Conservation (phyloP, 1,284 basidiomycete species). For the Athelia sp. region DNA sequence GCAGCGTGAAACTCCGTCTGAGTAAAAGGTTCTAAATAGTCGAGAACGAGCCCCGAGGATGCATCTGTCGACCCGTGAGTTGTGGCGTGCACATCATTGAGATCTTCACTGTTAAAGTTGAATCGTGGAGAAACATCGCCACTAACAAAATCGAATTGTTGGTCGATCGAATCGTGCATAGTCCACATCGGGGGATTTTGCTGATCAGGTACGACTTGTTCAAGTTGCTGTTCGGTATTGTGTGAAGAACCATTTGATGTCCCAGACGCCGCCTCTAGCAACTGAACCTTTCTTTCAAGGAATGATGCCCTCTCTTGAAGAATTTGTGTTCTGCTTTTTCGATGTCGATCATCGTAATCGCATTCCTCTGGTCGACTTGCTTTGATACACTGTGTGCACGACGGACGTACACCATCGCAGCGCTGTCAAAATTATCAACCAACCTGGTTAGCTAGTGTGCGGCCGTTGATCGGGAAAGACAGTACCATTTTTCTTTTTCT, state of each 20-base stretch:
- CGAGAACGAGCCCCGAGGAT: too few relatives aligned
- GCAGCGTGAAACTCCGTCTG: too few relatives aligned
- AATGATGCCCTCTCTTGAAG: slow-evolving; percentile 51
- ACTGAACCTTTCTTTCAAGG: slow-evolving; percentile 48
- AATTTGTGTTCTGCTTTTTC: slow-evolving; percentile 56
- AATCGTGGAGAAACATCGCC: too few relatives aligned
- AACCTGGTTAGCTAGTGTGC: neutral
- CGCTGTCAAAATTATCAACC: slow-evolving; percentile 30
- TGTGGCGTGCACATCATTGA: too few relatives aligned
- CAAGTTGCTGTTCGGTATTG: slow-evolving; percentile 8
- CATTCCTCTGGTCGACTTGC: slow-evolving; percentile 49
- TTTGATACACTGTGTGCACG: slow-evolving; percentile 52
- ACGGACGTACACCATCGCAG: slow-evolving; percentile 55
- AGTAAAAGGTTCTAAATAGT: too few relatives aligned
- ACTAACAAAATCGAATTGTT: too few relatives aligned
- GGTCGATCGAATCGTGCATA: too few relatives aligned
- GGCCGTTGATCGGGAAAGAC: slow-evolving; percentile 7
- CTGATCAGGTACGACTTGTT: slow-evolving; percentile 18
- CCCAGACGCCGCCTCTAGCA: slow-evolving; percentile 33
- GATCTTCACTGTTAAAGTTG: too few relatives aligned
- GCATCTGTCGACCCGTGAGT: too few relatives aligned
- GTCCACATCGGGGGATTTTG: slow-evolving; percentile 10
- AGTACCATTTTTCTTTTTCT: slow-evolving; percentile 58
- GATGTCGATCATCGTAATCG: slow-evolving; percentile 56
- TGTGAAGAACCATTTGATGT: neutral